phyloP scores from a whole-genome alignment of 768 basidiomycete genomes.

The Kockovaella imperatae region DNA sequence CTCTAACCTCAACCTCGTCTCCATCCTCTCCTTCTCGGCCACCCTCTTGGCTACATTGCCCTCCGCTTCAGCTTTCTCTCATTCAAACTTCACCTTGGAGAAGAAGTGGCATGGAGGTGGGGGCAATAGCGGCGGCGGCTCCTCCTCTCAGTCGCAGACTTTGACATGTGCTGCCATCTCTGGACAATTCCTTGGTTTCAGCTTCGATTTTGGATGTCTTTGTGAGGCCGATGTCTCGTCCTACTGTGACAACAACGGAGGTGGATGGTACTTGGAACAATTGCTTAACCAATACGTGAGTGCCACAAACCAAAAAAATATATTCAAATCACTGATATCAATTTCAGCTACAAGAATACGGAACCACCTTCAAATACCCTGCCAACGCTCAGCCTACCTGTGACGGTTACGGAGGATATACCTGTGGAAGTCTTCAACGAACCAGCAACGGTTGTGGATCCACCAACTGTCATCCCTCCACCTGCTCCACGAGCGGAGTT shows the following conservation, averaged over 20 bases:
- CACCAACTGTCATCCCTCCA: constrained; percentile 11
- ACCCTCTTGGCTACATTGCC: not conserved
- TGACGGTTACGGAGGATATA: constrained; percentile 33
- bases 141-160: constrained; percentile 1
- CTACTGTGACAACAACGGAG: constrained; percentile 23
- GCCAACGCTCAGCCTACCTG: constrained; percentile 36
- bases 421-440: constrained; percentile 24
- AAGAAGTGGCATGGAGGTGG: not conserved
- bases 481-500: constrained; percentile 26
- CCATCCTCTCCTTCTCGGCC: not conserved
- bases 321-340: constrained; percentile 6
- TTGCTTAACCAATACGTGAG: constrained; percentile 24
- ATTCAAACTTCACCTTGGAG: constrained; percentile 2
- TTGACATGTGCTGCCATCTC: constrained; percentile 22
- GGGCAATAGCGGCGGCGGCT: not conserved
- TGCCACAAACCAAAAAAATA: not conserved
- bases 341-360: constrained; percentile 11
- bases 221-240: constrained; percentile 29
- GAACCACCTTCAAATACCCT: constrained; percentile 20
- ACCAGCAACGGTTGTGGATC: constrained; percentile 22
- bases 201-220: constrained; percentile 37
- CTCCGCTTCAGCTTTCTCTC: not conserved
- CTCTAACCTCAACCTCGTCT: not conserved
- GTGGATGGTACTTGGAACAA: constrained; percentile 10
- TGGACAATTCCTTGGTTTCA: constrained; percentile 13